These are phyloP conservation scores for Epichloe gansuensis DNA, from an alignment of 2,329 filamentous ascomycete species.

Conservation along the genomic window DNA sequence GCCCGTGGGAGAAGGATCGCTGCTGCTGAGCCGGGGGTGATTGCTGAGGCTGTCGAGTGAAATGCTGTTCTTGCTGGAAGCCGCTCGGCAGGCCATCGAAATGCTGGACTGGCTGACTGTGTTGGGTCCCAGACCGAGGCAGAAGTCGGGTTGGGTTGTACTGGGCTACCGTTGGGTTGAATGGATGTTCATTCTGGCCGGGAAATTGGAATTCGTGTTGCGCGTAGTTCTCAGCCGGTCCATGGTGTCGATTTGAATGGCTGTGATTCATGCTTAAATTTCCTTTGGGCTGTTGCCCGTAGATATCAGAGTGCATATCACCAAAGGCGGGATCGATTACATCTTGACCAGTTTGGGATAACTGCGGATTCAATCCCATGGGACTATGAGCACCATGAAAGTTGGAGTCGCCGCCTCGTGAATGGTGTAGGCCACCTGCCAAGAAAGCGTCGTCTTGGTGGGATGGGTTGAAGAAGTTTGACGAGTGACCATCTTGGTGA, in stretches of 20 bases:
- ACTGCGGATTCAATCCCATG: conserved; percentile 22
- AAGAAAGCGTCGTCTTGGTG: conserved; percentile 22
- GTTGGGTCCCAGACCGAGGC: conserved; percentile 18
- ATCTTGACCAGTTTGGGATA: conserved; percentile 20
- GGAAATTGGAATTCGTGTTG: conserved; percentile 22
- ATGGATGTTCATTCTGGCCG: conserved; percentile 19
- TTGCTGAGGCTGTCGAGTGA: conserved; percentile 15
- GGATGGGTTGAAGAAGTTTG: conserved; percentile 23
- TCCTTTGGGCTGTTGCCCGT: conserved; percentile 21
- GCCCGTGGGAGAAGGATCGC: conserved; percentile 3
- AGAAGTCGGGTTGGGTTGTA: conserved; percentile 22
- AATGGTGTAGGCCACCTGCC: conserved; percentile 16
- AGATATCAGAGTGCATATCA: conserved; percentile 25
- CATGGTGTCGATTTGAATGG: conserved; percentile 14
- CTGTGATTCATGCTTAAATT: conserved; percentile 16
- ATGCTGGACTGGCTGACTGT: conserved; percentile 22
- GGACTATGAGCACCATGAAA: conserved; percentile 21
- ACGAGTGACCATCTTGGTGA: conserved; percentile 16
- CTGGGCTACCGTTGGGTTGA: conserved; percentile 19
- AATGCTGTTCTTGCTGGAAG: conserved; percentile 16
- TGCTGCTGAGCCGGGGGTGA: conserved; percentile 11
- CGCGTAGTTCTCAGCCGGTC: conserved; percentile 20
- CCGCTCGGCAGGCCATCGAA: conserved; percentile 14
- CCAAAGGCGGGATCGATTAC: conserved; percentile 25
- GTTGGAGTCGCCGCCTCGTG: conserved; percentile 15